Percentiles rank a stretch among this genome's conserved stretches.
Evolutionary conservation across 176 grass and related monocot species (phyloP).

Genomic region (Microstegium vimineum): DNA sequence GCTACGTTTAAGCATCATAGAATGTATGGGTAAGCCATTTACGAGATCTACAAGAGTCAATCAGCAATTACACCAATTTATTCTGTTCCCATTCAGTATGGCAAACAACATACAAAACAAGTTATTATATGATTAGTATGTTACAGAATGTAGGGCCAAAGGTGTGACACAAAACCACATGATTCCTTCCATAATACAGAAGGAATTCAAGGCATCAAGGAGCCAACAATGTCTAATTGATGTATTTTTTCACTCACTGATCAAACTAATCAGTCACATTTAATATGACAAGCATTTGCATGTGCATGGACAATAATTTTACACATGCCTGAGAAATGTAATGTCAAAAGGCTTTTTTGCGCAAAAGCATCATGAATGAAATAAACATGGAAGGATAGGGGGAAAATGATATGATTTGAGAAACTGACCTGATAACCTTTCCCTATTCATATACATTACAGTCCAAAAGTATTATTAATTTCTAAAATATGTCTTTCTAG

Average conservation of each 20-base stretch:
- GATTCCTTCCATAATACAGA: not conserved
- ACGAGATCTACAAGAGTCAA: not conserved
- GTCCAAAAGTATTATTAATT: not conserved
- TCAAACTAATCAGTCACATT: not conserved
- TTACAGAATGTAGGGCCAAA: not conserved
- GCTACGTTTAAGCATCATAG: not conserved
- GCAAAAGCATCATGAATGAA: not conserved
- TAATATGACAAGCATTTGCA: not conserved
- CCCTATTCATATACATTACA: not conserved
- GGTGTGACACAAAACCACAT: not conserved
- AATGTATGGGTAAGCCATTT: slow-evolving; percentile 18
- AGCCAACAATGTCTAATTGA: not conserved
- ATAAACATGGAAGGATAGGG: not conserved
- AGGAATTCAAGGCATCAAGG: not conserved
- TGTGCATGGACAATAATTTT: not conserved
- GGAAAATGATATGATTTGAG: not conserved
- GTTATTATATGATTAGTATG: not conserved
- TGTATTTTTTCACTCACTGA: not conserved
- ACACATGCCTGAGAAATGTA: not conserved
- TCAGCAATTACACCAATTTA: not conserved
- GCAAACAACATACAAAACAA: not conserved
- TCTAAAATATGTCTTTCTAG: not conserved
- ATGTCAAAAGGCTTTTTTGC: slow-evolving; percentile 1
- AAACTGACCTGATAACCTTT: not conserved
- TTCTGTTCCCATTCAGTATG: not conserved